phyloP scores from a whole-genome alignment of 345 rosid species.

The Arabis hirsuta region DNA sequence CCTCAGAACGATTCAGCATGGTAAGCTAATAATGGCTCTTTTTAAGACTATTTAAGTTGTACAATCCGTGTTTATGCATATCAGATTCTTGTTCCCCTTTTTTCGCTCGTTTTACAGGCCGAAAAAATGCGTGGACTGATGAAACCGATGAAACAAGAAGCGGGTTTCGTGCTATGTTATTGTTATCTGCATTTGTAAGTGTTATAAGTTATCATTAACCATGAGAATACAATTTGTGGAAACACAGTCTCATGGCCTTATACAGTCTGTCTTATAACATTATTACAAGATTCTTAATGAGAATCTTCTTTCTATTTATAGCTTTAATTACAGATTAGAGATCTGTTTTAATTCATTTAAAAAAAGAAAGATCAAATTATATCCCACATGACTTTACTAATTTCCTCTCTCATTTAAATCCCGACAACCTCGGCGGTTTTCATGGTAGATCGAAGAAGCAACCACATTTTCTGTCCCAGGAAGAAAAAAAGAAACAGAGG shows the following conservation, averaged over 20 bases:
- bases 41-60: not conserved
- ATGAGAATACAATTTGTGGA: conserved; percentile 27
- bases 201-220: conserved; percentile 21
- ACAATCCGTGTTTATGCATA: conserved; percentile 12
- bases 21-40: conserved; percentile 23
- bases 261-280: conserved; percentile 34
- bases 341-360: conserved; percentile 35
- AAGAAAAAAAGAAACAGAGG: conserved; percentile 14
- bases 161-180: not conserved
- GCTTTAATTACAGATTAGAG: conserved; percentile 24
- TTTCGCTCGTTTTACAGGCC: conserved; percentile 37
- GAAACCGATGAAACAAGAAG: conserved; percentile 20
- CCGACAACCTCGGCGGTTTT: conserved; percentile 39
- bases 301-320: conserved; percentile 37
- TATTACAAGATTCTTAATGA: conserved; percentile 29
- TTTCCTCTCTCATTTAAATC: conserved; percentile 1
- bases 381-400: conserved; percentile 26
- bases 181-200: conserved; percentile 26
- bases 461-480: conserved; percentile 18
- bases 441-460: conserved; percentile 39
- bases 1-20: conserved; percentile 33
- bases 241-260: conserved; percentile 29
- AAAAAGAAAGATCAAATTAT: conserved; percentile 22
- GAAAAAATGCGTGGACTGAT: conserved; percentile 39
- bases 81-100: conserved; percentile 11